Evolutionary conservation across 2,329 filamentous ascomycete species (phyloP).

Genomic region (Ciborinia camelliae): DNA sequence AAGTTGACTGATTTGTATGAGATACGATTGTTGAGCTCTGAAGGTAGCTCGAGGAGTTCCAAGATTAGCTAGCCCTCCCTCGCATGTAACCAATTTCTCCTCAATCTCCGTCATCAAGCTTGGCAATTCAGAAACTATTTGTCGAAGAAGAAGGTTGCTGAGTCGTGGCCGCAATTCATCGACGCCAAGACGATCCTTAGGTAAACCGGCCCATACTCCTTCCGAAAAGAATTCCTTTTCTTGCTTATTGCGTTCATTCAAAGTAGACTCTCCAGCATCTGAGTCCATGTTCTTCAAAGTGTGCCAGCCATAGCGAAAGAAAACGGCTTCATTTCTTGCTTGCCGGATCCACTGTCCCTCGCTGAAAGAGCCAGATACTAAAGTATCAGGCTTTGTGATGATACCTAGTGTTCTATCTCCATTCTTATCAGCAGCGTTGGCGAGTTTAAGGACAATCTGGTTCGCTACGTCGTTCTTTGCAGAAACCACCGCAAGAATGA

Average conservation of each 20-base stretch:
- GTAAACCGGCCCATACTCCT: conserved; percentile 41
- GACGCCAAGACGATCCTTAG: conserved; percentile 50
- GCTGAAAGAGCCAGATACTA: conserved; percentile 39
- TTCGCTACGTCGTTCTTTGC: conserved; percentile 59
- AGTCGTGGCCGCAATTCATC: conserved; percentile 47
- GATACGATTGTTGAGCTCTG: conserved; percentile 49
- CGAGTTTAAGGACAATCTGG: conserved; percentile 53
- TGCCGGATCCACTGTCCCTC: conserved; percentile 43
- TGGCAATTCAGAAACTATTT: conserved; percentile 48
- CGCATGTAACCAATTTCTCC: conserved; percentile 38
- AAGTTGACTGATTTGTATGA: conserved; percentile 45
- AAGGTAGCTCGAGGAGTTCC: too few relatives aligned
- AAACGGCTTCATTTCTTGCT: conserved; percentile 46
- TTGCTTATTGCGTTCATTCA: conserved; percentile 40
- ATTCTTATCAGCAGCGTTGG: conserved; percentile 41
- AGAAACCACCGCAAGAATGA: conserved; percentile 54
- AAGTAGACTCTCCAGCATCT: conserved; percentile 37
- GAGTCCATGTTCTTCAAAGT: conserved; percentile 48
- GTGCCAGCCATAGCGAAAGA: conserved; percentile 52
- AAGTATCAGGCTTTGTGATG: conserved; percentile 59
- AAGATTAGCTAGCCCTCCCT: too few relatives aligned
- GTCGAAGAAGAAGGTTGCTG: conserved; percentile 48
- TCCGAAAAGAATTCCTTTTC: conserved; percentile 46
- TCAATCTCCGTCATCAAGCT: conserved; percentile 45
- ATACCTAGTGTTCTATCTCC: conserved; percentile 44